Evolutionary conservation across 148 eudicot genomes (phyloP), one percentile per base, ranked within the genome.

Genomic region (Diospyros kaki): DNA sequence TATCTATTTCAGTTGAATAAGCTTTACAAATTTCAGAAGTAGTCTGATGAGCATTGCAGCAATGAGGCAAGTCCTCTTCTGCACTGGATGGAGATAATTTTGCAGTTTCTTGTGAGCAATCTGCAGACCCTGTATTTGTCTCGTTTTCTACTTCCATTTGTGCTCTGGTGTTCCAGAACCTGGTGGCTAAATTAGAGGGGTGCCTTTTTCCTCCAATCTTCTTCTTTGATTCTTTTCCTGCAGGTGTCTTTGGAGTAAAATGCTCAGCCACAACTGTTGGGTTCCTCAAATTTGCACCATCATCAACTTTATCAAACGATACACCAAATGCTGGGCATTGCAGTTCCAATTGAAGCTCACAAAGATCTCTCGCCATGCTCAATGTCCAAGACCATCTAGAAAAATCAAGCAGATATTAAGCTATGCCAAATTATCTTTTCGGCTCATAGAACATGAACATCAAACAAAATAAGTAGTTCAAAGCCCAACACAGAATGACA

Each of bases 301-400:
- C 67, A 45, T 68, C 69, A 51, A 61, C 52, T 58, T 75, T 73
- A 48, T 65, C 18, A 67, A 44, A 54, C 13, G 77, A 69, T 63
- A 46, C 68, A 55, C 50, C 64, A 13, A 73, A 58, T 41, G 66
- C 42, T 3, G 78, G 78, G 58, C 48, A 51, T 13, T 77, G 77
- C 52, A 81, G 77, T 51, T 86, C 89, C 79, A 72, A 69, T 64
- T 86, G 89, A 77, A 86, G 85, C 73, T 86, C 89, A 66, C 87
- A 86, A 58, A 86, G 85, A 17, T 85, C 83, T 79, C 67, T 74
- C 61, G 87, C 87, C 89, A 86, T 86, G 83, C 83, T 77, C 76
- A 86, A 68, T 66, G 87, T 86, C 79, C 89, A 77, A 11, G 87
- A 63, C 89, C 89, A 86, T 77, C 89, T 86, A 68, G 48, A 78